Evolutionary conservation across 805 yeast genomes (phyloP).

Genomic region (Starmerella stigmatis): DNA sequence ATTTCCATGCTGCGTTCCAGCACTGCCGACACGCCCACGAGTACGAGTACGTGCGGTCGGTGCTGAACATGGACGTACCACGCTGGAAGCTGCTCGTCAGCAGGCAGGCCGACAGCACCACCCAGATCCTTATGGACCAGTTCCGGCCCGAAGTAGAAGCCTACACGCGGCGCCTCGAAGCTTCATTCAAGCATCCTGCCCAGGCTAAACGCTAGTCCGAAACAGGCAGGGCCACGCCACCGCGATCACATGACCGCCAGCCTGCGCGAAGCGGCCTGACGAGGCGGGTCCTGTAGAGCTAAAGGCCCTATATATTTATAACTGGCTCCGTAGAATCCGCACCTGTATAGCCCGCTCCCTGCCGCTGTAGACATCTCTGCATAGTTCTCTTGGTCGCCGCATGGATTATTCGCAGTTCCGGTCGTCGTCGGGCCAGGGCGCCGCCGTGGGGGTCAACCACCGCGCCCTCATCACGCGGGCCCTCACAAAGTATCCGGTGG

Average conservation of each 20-base stretch:
- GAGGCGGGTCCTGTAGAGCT: too few species aligned
- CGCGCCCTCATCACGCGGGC: constrained; percentile 35
- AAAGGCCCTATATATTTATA: too few species aligned
- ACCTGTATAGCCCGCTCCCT: too few species aligned
- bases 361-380: too few species aligned
- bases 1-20: constrained; percentile 12
- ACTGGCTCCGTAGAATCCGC: too few species aligned
- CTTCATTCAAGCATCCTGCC: not conserved
- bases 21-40: not conserved
- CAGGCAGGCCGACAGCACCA: not conserved
- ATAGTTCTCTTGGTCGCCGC: too few species aligned
- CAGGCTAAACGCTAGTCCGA: not conserved
- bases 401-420: constrained; percentile 26
- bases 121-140: constrained; percentile 9
- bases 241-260: not conserved
- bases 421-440: constrained; percentile 16
- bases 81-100: not conserved
- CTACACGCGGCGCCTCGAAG: not conserved
- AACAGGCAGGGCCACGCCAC: not conserved
- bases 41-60: constrained; percentile 4
- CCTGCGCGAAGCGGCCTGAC: too few species aligned
- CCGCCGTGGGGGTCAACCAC: constrained; percentile 34
- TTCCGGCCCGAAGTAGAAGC: not conserved
- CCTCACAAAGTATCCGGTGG: constrained; percentile 36
- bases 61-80: constrained; percentile 13